Evolutionary conservation across 208 protist genomes (phyloP), one percentile per base, ranked within the genome.

Genomic region (Acanthamoeba healyi): DNA sequence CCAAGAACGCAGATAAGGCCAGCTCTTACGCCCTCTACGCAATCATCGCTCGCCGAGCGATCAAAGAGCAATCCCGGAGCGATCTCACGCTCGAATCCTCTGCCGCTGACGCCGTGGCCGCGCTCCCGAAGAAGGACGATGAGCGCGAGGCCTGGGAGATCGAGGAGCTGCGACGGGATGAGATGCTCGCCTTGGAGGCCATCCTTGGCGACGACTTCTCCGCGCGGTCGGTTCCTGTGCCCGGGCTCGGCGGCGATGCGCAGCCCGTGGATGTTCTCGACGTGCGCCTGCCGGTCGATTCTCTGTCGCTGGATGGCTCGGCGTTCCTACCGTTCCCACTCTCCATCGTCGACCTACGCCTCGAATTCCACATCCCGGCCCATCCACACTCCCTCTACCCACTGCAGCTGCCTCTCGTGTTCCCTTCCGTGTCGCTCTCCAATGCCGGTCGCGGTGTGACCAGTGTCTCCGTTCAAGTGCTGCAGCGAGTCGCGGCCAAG

Each of bases 111-210:
- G 77, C 77, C 77, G 77, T 58, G 38, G 77, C 77, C 42, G 38
- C 77, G 2, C 46, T 86, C 3, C 77, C 77, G 26, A 86, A 56
- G 77, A 86, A 86, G 46, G 77, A 58, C 44, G 77, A 86, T 5
- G 42, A 7, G 77, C 77, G 77, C 44, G 77, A 86, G 77, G 77
- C 38, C 15, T 51, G 26, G 9, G 70, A 94, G 46, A 38, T 94
- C 26, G 32, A 58, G 29, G 89, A 94, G 67, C 42, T 79, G n/a
- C 44, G 82, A 17, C 46, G 74, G 1, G 93, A 95, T 54, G 95
- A 96, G 72, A 67, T 61, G 5, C 34, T 94, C n/a, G 95, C 94
- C 5, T 44, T 96, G 24, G 46, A 95, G 65, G 94, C 95, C 38
- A 96, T 96, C 61, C 94, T 95, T 4, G 32, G 34, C 19, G 94